A percentile compares a stretch with the other conserved stretches of the same genome.
Evolutionary conservation across 2,329 filamentous ascomycete genomes (phyloP).

Genomic region (Epichloe glyceriae): DNA sequence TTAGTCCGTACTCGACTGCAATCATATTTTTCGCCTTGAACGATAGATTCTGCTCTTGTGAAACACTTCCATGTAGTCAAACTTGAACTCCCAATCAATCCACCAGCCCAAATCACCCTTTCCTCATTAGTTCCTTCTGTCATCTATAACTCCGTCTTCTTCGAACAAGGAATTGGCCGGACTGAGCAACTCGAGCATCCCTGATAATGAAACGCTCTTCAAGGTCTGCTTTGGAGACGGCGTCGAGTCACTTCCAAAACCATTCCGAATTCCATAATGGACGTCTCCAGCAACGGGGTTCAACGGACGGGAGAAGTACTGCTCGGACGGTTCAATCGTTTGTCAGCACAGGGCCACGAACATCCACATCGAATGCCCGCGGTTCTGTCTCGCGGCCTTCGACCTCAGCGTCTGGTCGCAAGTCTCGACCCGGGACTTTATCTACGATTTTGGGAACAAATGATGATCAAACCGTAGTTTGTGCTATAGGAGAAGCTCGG

Average conservation of each 20-base stretch:
- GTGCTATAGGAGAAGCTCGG: slow-evolving; percentile 78
- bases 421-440: slow-evolving; percentile 26
- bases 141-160: too few species aligned
- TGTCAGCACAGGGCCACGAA: slow-evolving; percentile 8
- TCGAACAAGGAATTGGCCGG: too few species aligned
- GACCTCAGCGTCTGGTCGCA: slow-evolving; percentile 31
- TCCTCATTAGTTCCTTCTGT: too few species aligned
- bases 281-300: neutral
- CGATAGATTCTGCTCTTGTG: too few species aligned
- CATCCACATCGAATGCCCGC: neutral
- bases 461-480: slow-evolving; percentile 62
- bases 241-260: neutral
- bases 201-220: neutral
- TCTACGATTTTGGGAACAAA: slow-evolving; percentile 30
- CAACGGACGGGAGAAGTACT: neutral
- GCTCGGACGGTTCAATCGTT: slow-evolving; percentile 9
- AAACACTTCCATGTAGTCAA: too few species aligned
- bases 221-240: neutral
- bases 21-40: neutral
- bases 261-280: neutral
- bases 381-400: slow-evolving; percentile 9
- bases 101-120: too few species aligned
- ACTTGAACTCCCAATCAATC: too few species aligned
- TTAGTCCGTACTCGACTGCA: neutral
- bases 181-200: neutral